Evolutionary conservation across 129 eudicot species (phyloP).

Genomic region (Dittrichia graveolens): DNA sequence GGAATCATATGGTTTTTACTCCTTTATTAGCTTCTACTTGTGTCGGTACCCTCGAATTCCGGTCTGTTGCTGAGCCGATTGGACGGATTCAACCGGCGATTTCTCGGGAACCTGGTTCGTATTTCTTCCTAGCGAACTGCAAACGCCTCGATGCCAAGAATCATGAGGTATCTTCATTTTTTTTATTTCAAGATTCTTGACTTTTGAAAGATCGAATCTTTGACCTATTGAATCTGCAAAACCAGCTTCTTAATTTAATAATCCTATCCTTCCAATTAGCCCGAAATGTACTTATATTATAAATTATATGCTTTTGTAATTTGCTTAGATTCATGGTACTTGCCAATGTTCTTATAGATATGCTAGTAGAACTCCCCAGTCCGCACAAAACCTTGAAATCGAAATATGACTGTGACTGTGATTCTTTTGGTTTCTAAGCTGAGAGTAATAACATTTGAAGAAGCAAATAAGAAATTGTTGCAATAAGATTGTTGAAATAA

Average conservation of each 20-base stretch:
- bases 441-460: too few relatives aligned
- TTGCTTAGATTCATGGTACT: not conserved
- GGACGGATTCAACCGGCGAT: slow-evolving; percentile 94
- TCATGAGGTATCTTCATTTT: slow-evolving; percentile 51
- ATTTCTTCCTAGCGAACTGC: slow-evolving; percentile 77
- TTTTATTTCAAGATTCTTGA: slow-evolving; percentile 19
- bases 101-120: slow-evolving; percentile 85
- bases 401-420: too few relatives aligned
- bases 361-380: too few relatives aligned
- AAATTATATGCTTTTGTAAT: not conserved
- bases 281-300: not conserved
- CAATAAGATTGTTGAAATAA: too few relatives aligned
- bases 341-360: too few relatives aligned
- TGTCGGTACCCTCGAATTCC: slow-evolving; percentile 94
- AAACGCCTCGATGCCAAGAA: slow-evolving; percentile 56
- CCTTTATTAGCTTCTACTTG: slow-evolving; percentile 94
- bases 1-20: slow-evolving; percentile 98
- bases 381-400: too few relatives aligned
- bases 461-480: not conserved
- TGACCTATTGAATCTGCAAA: not conserved
- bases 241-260: not conserved
- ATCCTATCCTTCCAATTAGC: not conserved
- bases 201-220: slow-evolving; percentile 20
- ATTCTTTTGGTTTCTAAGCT: too few relatives aligned
- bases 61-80: slow-evolving; percentile 97